These are phyloP conservation scores for Globisporangium acanthophoron DNA, from an alignment of 352 stramenopile genomes.

Conservation along the genomic window DNA sequence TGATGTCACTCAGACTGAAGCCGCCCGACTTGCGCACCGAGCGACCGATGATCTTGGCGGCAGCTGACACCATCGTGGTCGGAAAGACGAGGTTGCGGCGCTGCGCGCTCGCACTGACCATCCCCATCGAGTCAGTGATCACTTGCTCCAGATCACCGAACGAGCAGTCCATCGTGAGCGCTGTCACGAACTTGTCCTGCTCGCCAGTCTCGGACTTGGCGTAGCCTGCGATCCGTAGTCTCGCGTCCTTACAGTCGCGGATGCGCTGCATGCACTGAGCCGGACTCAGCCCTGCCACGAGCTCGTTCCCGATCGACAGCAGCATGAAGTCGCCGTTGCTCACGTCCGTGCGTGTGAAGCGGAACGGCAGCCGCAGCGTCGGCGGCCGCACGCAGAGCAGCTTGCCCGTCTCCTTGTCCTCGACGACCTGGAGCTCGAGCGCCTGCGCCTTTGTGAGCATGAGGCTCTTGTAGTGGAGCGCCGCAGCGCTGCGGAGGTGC, in stretches of 20 bases:
- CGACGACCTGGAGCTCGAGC: slow-evolving; percentile 37
- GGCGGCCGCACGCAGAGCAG: slow-evolving; percentile 48
- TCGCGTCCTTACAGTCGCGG: slow-evolving; percentile 9
- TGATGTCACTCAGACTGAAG: slow-evolving; percentile 49
- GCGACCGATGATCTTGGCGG: slow-evolving; percentile 59
- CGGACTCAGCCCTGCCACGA: slow-evolving; percentile 35
- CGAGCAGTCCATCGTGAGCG: slow-evolving; percentile 47
- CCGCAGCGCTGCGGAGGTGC: slow-evolving; percentile 35
- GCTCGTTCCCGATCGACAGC: slow-evolving; percentile 44
- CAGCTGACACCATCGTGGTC: slow-evolving; percentile 52
- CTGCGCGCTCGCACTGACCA: slow-evolving; percentile 66
- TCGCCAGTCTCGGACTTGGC: slow-evolving; percentile 6
- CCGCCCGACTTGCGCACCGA: slow-evolving; percentile 61
- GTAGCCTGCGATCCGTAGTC: slow-evolving; percentile 25
- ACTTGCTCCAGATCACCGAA: slow-evolving; percentile 78
- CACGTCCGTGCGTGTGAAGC: slow-evolving; percentile 49
- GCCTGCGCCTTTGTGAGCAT: slow-evolving; percentile 29
- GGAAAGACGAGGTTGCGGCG: slow-evolving; percentile 64
- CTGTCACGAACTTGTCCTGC: slow-evolving; percentile 52
- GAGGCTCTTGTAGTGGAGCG: slow-evolving; percentile 45
- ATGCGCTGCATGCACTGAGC: slow-evolving; percentile 37
- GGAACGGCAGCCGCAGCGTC: slow-evolving; percentile 36
- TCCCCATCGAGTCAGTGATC: slow-evolving; percentile 64
- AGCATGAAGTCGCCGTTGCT: slow-evolving; percentile 63
- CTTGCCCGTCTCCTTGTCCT: slow-evolving; percentile 28